Evolutionary conservation across 176 grass and related monocot genomes (phyloP).

Genomic region (Aegilops longissima): DNA sequence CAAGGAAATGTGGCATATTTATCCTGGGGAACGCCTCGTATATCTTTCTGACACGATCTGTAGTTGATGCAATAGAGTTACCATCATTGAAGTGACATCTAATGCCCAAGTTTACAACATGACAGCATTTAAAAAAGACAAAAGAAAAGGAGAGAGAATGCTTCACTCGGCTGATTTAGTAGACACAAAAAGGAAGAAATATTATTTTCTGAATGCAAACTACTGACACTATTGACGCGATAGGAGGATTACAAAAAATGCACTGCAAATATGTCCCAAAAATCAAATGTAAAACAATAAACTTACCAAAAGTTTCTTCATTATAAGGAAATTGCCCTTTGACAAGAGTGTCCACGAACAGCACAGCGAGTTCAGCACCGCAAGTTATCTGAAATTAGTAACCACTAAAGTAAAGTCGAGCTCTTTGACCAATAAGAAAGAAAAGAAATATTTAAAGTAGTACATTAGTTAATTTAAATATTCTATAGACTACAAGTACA

Average conservation of each 20-base stretch:
- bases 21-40: conserved; percentile 91
- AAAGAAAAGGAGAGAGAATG: background rate
- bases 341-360: conserved; percentile 75
- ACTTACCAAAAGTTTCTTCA: conserved; percentile 75
- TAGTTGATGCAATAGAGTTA: conserved; percentile 48
- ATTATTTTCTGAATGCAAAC: conserved; percentile 3
- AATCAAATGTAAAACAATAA: conserved; percentile 30
- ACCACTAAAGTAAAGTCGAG: conserved; percentile 8
- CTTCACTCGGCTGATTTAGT: conserved; percentile 21
- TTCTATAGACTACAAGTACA: background rate
- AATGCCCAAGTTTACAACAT: conserved; percentile 5
- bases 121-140: background rate
- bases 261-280: conserved; percentile 7
- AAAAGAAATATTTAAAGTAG: conserved; percentile 16
- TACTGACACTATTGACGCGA: background rate
- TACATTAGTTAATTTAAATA: background rate
- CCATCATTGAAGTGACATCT: conserved; percentile 35
- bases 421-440: conserved; percentile 27
- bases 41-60: conserved; percentile 81
- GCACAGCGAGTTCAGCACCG: conserved; percentile 69
- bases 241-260: conserved; percentile 15
- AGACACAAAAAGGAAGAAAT: background rate
- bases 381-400: conserved; percentile 79
- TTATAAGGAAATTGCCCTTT: conserved; percentile 58
- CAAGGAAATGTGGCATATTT: conserved; percentile 64